A percentile compares a stretch with the other conserved stretches of the same genome.
These are phyloP conservation scores for Rhizopogon vulgaris DNA, from an alignment of 768 basidiomycete species.

Conservation along the genomic window DNA sequence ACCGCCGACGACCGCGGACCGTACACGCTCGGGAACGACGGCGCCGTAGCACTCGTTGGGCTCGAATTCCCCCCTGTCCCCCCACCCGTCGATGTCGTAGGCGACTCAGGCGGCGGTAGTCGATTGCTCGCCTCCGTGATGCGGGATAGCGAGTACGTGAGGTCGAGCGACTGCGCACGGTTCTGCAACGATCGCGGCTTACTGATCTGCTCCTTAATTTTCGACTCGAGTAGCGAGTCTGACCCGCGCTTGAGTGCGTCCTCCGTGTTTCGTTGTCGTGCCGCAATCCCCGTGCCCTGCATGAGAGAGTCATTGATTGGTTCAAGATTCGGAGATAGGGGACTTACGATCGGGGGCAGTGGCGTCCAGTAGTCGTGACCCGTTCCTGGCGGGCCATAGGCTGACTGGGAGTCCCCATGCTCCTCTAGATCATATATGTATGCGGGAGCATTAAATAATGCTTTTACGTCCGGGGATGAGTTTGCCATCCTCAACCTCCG, in stretches of 20 bases:
- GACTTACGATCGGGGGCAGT: slow-evolving; percentile 65
- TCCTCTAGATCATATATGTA: slow-evolving; percentile 80
- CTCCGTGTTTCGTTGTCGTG: slow-evolving; percentile 63
- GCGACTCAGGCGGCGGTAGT: slow-evolving; percentile 69
- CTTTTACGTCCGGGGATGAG: slow-evolving; percentile 93
- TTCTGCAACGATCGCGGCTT: slow-evolving; percentile 82
- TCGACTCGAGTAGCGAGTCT: slow-evolving; percentile 78
- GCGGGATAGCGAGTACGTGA: slow-evolving; percentile 78
- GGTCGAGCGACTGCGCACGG: slow-evolving; percentile 84
- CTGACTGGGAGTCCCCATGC: slow-evolving; percentile 57
- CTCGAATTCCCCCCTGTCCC: slow-evolving; percentile 75
- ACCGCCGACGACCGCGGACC: slow-evolving; percentile 51
- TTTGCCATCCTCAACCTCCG: slow-evolving; percentile 75
- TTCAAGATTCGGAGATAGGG: slow-evolving; percentile 1
- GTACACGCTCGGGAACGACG: slow-evolving; percentile 83
- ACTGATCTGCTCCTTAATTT: slow-evolving; percentile 66
- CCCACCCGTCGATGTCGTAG: slow-evolving; percentile 66
- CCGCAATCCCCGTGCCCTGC: slow-evolving; percentile 64
- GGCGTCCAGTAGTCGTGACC: slow-evolving; percentile 73
- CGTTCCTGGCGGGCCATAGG: slow-evolving; percentile 43
- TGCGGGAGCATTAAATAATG: slow-evolving; percentile 82
- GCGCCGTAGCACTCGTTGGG: slow-evolving; percentile 71
- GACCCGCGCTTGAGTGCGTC: slow-evolving; percentile 78
- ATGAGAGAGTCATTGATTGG: slow-evolving; percentile 8
- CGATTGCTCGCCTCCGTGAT: slow-evolving; percentile 65